Conservation (phyloP, 768 basidiomycete species). For the Pisolithus marmoratus region DNA sequence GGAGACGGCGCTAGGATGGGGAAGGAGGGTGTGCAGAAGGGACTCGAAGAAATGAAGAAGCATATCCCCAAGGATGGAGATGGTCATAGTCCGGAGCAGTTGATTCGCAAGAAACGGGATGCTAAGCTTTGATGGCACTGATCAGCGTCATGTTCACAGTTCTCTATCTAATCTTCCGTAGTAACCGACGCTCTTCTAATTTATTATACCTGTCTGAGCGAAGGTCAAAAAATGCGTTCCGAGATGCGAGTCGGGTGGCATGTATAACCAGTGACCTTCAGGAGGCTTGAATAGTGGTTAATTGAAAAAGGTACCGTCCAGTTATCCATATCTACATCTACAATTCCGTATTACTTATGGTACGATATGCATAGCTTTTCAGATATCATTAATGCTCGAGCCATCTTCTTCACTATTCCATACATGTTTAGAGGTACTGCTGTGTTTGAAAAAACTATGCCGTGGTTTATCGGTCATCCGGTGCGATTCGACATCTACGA, state of each 20-base stretch:
- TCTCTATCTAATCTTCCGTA: background rate
- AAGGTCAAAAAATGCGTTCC: no score
- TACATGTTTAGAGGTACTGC: background rate
- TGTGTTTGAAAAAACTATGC: background rate
- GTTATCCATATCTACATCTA: no score
- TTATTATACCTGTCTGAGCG: no score
- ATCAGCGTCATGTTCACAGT: background rate
- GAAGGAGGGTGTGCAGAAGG: conserved; percentile 6
- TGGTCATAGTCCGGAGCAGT: conserved; percentile 7
- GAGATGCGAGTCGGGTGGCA: no score
- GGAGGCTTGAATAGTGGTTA: no score
- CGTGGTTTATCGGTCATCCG: background rate
- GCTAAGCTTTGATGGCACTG: conserved; percentile 18
- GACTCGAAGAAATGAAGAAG: conserved; percentile 10
- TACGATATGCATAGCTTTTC: no score
- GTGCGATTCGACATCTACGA: background rate
- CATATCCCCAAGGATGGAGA: conserved; percentile 3
- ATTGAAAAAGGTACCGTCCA: no score
- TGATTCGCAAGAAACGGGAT: conserved; percentile 8
- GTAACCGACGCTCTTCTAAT: background rate
- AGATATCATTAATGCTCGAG: no score
- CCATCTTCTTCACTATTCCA: background rate
- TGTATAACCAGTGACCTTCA: no score
- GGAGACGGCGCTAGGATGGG: conserved; percentile 5
- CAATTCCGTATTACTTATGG: no score